Evolutionary conservation across 2,329 filamentous ascomycete genomes (phyloP), one percentile per base, ranked within the genome.

Genomic region (Torrubiellomyces zombiae): DNA sequence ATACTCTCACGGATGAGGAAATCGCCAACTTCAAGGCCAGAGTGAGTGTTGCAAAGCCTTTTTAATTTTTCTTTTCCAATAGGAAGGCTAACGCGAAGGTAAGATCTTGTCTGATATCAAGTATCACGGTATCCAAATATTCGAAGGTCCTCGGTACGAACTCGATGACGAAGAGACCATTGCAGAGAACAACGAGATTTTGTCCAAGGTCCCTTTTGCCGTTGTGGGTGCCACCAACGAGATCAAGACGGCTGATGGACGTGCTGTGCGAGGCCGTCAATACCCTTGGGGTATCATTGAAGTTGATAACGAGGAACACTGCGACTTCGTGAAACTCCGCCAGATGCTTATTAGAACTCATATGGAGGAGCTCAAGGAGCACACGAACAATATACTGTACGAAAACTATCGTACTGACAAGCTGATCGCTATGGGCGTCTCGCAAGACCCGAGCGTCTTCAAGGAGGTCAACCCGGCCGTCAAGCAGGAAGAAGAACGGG

Each of bases 361-460:
- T 69, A 98, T 98, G 89, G 89, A 98, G 55, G 89, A 98, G 63
- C 82, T 98, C 63, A 98, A 98, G 75, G 89, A 98, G 66, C 82
- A 98, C 66, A 98, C 89, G 56, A 98, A 95, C 75, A 98, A 98
- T 63, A 71, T 67, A 38, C 65, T 98, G 44, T 98, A 98, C 63
- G 89, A 98, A 67, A 95, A 95, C 70, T 98, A 98, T 76, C 78
- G 89, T 58, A 94, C 86, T 47, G 89, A 95, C 63, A 98, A 98
- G 74, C 81, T 98, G 47, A 85, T 86, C 41, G 75, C 77, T 43
- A 95, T 98, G 86, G 89, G 89, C 53, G 86, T 98, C 42, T 85
- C 86, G 38, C 89, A 98, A 55, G 89, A 98, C 60, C 85, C 85
- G 41, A 93, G 80, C 52, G 89, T 98, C 42, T 98, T 98, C 80